Percentiles rank a stretch among this genome's conserved stretches.
Conservation (phyloP, 495 filamentous ascomycete genomes). For the Talaromyces nanjingensis region DNA sequence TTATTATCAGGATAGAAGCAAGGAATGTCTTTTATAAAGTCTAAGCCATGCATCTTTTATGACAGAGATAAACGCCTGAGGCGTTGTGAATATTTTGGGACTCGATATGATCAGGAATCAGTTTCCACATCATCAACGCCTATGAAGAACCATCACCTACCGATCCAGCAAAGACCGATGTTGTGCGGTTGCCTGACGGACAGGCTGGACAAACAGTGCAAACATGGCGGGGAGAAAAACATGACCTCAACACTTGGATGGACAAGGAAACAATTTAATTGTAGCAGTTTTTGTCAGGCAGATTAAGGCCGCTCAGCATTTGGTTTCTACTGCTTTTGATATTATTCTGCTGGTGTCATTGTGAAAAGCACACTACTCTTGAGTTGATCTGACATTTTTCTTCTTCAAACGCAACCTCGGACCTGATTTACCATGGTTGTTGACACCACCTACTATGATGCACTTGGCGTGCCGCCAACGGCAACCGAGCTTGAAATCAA, state of each 20-base stretch:
- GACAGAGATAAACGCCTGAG: no score
- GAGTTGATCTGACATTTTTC: conserved; percentile 4
- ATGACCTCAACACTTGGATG: neutral
- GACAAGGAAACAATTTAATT: neutral
- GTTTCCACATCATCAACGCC: no score
- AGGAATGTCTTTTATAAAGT: no score
- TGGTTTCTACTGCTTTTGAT: neutral
- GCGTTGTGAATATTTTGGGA: no score
- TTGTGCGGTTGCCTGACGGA: neutral
- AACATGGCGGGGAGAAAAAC: conserved; percentile 9
- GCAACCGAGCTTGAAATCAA: conserved; percentile 97
- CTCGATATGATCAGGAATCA: no score
- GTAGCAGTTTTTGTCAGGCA: neutral
- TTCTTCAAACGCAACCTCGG: conserved; percentile 7
- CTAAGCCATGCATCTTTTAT: no score
- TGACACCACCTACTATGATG: conserved; percentile 86
- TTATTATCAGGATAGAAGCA: no score
- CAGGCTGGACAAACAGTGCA: conserved; percentile 2
- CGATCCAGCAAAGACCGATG: no score
- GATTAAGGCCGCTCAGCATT: neutral
- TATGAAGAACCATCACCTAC: no score
- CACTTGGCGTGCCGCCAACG: conserved; percentile 76
- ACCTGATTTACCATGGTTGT: conserved; percentile 59
- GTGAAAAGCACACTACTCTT: conserved; percentile 5
- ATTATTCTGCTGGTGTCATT: neutral